Base-by-base conservation (phyloP, 805 yeast genomes). In the Saccharomycopsis olivae region DNA sequence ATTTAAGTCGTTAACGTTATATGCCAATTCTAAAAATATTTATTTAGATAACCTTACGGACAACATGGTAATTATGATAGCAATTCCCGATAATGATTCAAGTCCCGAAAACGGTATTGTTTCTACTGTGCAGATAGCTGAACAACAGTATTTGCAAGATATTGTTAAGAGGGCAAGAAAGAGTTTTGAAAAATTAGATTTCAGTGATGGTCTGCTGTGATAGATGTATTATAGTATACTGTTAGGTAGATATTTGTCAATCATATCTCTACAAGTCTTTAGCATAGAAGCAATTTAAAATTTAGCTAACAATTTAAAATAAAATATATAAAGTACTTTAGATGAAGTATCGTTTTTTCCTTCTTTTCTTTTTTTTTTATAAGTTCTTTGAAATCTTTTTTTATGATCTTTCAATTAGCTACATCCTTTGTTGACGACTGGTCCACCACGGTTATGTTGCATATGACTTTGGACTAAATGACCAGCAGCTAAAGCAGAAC, bases 401-500 rank as follows among this genome's bases (percentile, higher is more conserved):
- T n/a, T n/a, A n/a, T n/a, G n/a, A n/a, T n/a, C n/a, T n/a, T n/a
- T n/a, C 25, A 23, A 8, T 23, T 17, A 30, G 13, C 33, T 30
- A 17, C 33, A 30, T 8, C 33, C 33, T 30, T 30, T 30, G 20
- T 30, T 30, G n/a, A 30, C 20, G 16, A 30, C 33, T 15, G 19
- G 20, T 8, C 36, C 21, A 27, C 37, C 44, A 35, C 44, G 44
- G 68, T 92, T 92, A 57, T 82, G 96, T 44, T 76, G 78, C 98
- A 92, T 92, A 62, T 92, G 99, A 51, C 95, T 81, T 66, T 86
- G 94, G 29, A 92, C 99, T 53, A 92, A 71, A 64, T 92, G 99
- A 35, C 99, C 99, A 21, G 97, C 97, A 8, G 97, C 97, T 50
- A 92, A 73, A 1, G 99, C 99, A 36, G 96, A 73, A 64, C 95